Conservation (phyloP, 495 filamentous ascomycete genomes). For the Hypoxylon fuscum region DNA sequence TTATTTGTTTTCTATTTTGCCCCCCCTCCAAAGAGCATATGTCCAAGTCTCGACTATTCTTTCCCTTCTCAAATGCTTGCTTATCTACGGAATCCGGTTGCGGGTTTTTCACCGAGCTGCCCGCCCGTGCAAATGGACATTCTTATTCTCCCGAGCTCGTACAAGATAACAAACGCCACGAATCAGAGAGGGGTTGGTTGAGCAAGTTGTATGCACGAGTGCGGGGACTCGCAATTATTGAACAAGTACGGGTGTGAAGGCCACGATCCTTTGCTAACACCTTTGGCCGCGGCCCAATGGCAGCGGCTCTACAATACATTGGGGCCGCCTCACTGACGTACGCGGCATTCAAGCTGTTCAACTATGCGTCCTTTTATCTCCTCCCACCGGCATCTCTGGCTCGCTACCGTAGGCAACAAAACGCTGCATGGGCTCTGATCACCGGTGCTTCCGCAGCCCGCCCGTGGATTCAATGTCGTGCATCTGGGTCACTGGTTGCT, state of each 20-base stretch:
- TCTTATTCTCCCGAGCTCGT: slow-evolving; percentile 40
- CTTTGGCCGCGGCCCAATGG: slow-evolving; percentile 26
- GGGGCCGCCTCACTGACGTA: slow-evolving; percentile 39
- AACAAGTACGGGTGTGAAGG: slow-evolving; percentile 12
- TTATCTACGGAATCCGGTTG: slow-evolving; percentile 18
- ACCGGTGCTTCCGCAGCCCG: slow-evolving; percentile 65
- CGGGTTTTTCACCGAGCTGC: slow-evolving; percentile 28
- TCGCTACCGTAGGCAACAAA: slow-evolving; percentile 28
- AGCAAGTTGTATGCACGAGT: slow-evolving; percentile 33
- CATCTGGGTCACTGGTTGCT: slow-evolving; percentile 57
- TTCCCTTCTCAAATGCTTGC: slow-evolving; percentile 20
- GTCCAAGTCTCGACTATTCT: slow-evolving; percentile 34
- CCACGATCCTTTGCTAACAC: slow-evolving; percentile 33
- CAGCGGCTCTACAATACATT: slow-evolving; percentile 19
- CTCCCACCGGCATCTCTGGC: slow-evolving; percentile 32
- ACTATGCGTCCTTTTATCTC: slow-evolving; percentile 32
- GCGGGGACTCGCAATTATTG: slow-evolving; percentile 30
- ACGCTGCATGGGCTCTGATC: slow-evolving; percentile 54
- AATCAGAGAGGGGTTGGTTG: slow-evolving; percentile 33
- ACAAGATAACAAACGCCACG: slow-evolving; percentile 36
- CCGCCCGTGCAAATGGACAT: slow-evolving; percentile 26
- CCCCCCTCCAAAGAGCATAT: background rate
- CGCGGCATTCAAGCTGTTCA: slow-evolving; percentile 26
- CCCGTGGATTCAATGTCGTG: slow-evolving; percentile 63
- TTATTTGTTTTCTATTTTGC: slow-evolving; percentile 1